Base-by-base conservation (phyloP, 352 stramenopile genomes). In the Stephanocyclus meneghinianus region DNA sequence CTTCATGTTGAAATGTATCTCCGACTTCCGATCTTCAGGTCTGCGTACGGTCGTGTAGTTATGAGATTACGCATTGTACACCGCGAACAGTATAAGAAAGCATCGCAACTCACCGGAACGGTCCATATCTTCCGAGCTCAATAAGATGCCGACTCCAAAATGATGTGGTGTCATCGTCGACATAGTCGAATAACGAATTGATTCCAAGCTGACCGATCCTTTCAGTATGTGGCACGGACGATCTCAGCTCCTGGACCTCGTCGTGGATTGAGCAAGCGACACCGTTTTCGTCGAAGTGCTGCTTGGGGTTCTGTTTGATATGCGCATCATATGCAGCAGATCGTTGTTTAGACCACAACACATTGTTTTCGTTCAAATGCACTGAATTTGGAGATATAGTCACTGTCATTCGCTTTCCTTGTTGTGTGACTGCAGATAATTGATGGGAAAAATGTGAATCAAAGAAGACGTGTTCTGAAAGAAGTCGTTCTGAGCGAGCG, bases 1-100 rank as follows among this genome's bases (percentile, higher is more conserved):
- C 63, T 92, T 90, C 16, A 89, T 64, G 44, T 84, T 65, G 59
- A 82, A 88, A 57, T 86, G 53, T 10, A 86, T 26, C 21, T 84
- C 61, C 15, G 59, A 65, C 51, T 91, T 91, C 6, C 77, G 73
- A 77, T 91, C 87, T 10, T 71, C 48, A 21, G 45, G 53, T 35
- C 40, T 60, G 45, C 30, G 37, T 18, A 32, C 47, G 30, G 18
- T 67, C 50, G 2, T 16, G 44, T 60, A 35, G 8, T 51, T 18
- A n/a, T 37, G 40, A 18, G 9, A 62, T 62, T 21, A 62, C 42
- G 35, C 15, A 51, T 55, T 55, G 11, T 37, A 62, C 2, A 37
- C 48, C 15, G 61, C 48, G 15, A 15, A 16, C 3, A 3, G 21
- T 21, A 74, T n/a, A 45, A 66, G 45, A 35, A 40, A 40, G 1